Evolutionary conservation across 257 asterid genomes (phyloP).

Genomic region (Asclepias syriaca): DNA sequence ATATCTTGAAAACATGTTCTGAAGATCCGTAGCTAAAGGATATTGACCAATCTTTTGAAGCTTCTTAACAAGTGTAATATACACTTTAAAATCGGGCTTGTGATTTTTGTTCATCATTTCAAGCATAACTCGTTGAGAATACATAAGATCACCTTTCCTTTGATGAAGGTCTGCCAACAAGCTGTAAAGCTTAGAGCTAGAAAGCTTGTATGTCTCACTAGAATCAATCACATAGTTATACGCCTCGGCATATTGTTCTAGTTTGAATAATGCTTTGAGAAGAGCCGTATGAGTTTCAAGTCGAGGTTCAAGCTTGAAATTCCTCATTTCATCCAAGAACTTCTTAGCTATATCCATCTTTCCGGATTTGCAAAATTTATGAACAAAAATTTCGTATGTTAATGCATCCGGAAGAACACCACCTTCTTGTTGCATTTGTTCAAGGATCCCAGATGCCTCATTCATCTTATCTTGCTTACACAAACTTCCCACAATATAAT

Average conservation of each 20-base stretch:
- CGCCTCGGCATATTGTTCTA: conserved; percentile 43
- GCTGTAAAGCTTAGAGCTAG: conserved; percentile 45
- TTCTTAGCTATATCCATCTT: conserved; percentile 36
- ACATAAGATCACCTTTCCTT: conserved; percentile 42
- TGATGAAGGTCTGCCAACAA: conserved; percentile 54
- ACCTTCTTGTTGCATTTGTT: conserved; percentile 47
- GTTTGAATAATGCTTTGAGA: conserved; percentile 41
- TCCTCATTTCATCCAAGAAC: conserved; percentile 48
- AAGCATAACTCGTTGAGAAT: conserved; percentile 45
- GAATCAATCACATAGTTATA: conserved; percentile 47
- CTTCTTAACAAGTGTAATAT: conserved; percentile 34
- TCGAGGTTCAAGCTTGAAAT: conserved; percentile 49
- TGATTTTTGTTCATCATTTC: conserved; percentile 73
- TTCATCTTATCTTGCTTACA: conserved; percentile 39
- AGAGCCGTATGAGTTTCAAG: conserved; percentile 42
- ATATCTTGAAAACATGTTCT: conserved; percentile 15
- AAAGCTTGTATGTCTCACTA: conserved; percentile 25
- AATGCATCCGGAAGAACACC: conserved; percentile 41
- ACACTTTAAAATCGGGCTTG: conserved; percentile 49
- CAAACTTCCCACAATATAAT: conserved; percentile 63
- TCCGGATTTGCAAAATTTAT: conserved; percentile 38
- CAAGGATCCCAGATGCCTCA: conserved; percentile 37
- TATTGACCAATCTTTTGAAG: conserved; percentile 38
- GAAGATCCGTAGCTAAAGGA: conserved; percentile 41
- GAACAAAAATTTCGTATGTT: conserved; percentile 58